Base-by-base conservation (phyloP, 176 grass and related monocot species). In the Puya raimondii region DNA sequence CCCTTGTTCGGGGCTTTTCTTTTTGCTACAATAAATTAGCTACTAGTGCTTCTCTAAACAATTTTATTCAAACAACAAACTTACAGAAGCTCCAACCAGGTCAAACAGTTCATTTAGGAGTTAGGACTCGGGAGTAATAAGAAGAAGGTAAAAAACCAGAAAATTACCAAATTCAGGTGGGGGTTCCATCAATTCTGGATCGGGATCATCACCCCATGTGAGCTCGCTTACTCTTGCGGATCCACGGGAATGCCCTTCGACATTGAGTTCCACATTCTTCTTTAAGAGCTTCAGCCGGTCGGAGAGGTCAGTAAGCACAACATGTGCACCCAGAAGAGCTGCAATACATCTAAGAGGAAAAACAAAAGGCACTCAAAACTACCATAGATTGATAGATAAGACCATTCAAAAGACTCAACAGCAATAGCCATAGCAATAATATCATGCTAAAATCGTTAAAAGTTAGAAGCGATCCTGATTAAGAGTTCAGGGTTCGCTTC, bases 201-300 rank as follows among this genome's bases (percentile, higher is more conserved):
- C 73, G 1, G 79, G 68, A 1, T 89, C 78, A 23, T 89, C 84
- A 2, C 86, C 93, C 94, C 86, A 92, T 9, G 81, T 80, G 18
- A 97, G 86, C 72, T 88, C 86, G 8, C 64, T 26, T 51, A 88
- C 79, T 13, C 13, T 58, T 9, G 86, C 85, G 2, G 78, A 88
- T 23, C 92, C 83, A 9, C 54, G 47, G n/a, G 57, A 25, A 18
- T 75, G 52, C 1, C 65, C 75, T 1, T 54, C 89, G 1, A 65
- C 42, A 50, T 87, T 91, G 9, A 80, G 70, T 54, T 77, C 48
- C 6, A 92, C 82, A 53, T 92, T 92, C 79, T 90, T 97, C 51
- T 81, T 76, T 16, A 97, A 80, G 51, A 97, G 84, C 76, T 79
- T 87, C 67, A 97, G 82, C 20, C 93, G 93, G 71, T 97, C 86